Percentiles rank a stretch among this genome's conserved stretches.
Evolutionary conservation across 176 grass and related monocot genomes (phyloP).

Genomic region (Areca catechu): DNA sequence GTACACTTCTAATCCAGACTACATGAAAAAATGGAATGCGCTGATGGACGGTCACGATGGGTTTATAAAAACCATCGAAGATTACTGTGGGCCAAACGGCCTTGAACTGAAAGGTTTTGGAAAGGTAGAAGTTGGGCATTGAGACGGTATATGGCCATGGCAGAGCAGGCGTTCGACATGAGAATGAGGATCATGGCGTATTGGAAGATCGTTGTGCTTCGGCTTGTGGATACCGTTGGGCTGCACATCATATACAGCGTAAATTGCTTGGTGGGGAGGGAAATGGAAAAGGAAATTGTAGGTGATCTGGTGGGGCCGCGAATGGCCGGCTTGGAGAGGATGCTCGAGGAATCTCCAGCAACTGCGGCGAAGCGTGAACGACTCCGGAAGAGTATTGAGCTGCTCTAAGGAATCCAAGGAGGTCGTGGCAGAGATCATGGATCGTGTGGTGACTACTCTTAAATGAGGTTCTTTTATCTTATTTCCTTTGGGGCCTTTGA

Average conservation of each 20-base stretch:
- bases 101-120: conserved; percentile 22
- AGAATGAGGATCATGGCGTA: conserved; percentile 30
- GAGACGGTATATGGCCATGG: background rate
- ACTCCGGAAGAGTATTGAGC: conserved; percentile 33
- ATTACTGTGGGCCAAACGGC: background rate
- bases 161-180: conserved; percentile 37
- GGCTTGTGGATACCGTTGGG: conserved; percentile 30
- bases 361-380: conserved; percentile 23
- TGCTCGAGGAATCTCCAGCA: conserved; percentile 30
- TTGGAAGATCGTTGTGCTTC: conserved; percentile 42
- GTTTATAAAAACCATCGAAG: conserved; percentile 16
- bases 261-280: conserved; percentile 26
- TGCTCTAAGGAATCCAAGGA: conserved; percentile 44
- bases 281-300: conserved; percentile 28
- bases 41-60: background rate
- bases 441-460: background rate
- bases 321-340: conserved; percentile 20
- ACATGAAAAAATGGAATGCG: background rate
- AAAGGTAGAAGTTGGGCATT: conserved; percentile 29
- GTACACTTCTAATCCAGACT: conserved; percentile 24
- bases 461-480: no score
- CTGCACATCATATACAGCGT: conserved; percentile 31
- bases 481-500: no score
- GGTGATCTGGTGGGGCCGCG: conserved; percentile 19
- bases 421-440: conserved; percentile 19